A percentile compares a stretch with the other conserved stretches of the same genome.
Conservation (phyloP, 164 flowering plant species). For the Chimonanthus praecox region DNA sequence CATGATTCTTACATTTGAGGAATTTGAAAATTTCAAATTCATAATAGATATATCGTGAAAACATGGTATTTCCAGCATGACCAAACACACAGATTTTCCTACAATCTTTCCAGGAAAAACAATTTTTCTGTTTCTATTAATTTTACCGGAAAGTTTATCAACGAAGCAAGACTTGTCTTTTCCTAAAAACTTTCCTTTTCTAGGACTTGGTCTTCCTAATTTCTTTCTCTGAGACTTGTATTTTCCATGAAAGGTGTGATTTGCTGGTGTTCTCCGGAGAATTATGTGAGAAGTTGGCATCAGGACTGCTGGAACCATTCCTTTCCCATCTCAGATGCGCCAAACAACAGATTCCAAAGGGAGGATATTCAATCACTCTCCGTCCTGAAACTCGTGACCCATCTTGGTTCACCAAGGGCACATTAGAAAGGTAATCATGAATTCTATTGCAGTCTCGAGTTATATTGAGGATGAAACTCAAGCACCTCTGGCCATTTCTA, state of each 20-base stretch:
- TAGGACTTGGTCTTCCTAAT: background rate
- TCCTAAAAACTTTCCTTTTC: background rate
- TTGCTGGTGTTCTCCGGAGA: slow-evolving; percentile 58
- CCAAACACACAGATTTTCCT: too few species aligned
- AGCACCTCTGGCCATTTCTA: too few species aligned
- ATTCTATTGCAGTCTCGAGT: background rate
- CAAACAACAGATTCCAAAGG: slow-evolving; percentile 76
- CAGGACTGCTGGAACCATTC: slow-evolving; percentile 75
- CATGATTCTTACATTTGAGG: too few species aligned
- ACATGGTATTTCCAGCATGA: too few species aligned
- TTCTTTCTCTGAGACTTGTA: background rate
- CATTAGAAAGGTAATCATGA: slow-evolving; percentile 53
- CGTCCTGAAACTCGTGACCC: slow-evolving; percentile 19
- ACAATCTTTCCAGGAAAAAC: too few species aligned
- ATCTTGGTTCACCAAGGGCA: slow-evolving; percentile 79
- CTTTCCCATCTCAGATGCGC: slow-evolving; percentile 55
- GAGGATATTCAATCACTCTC: slow-evolving; percentile 80
- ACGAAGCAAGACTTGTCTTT: too few species aligned
- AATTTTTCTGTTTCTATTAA: background rate
- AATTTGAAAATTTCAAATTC: too few species aligned
- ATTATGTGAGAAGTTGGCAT: slow-evolving; percentile 64
- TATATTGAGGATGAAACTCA: too few species aligned
- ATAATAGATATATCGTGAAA: too few species aligned
- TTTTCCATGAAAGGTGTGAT: slow-evolving; percentile 52
- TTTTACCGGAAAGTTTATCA: background rate